A percentile compares a stretch with the other conserved stretches of the same genome.
phyloP scores from a whole-genome alignment of 495 filamentous ascomycete species.

The Xylaria nigripes region DNA sequence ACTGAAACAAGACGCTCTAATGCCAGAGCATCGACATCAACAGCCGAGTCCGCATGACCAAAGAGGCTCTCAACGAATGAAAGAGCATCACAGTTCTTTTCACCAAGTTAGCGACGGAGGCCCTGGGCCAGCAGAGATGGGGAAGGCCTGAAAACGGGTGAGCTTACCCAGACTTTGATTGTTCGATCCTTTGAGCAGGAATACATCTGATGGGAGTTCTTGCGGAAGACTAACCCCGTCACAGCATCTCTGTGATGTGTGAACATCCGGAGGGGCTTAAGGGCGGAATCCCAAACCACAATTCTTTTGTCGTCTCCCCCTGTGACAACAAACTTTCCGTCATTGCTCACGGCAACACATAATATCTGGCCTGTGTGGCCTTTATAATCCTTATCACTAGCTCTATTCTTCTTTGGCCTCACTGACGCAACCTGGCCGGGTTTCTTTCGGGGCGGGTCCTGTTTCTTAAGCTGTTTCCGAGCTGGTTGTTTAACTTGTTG shows the following conservation, averaged over 20 bases:
- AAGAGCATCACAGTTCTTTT: constrained; percentile 59
- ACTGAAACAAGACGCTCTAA: constrained; percentile 86
- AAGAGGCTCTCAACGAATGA: constrained; percentile 94
- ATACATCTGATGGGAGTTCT: constrained; percentile 87
- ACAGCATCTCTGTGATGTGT: constrained; percentile 87
- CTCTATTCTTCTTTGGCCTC: constrained; percentile 55
- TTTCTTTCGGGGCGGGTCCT: constrained; percentile 55
- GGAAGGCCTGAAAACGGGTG: neutral
- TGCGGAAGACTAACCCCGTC: constrained; percentile 72
- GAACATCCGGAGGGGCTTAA: constrained; percentile 74
- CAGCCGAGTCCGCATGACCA: constrained; percentile 86
- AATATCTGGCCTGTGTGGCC: constrained; percentile 73
- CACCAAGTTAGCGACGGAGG: constrained; percentile 17
- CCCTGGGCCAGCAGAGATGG: neutral
- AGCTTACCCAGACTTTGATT: constrained; percentile 52
- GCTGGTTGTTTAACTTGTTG: constrained; percentile 46
- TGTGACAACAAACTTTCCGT: constrained; percentile 84
- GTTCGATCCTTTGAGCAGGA: constrained; percentile 82
- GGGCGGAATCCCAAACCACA: constrained; percentile 77
- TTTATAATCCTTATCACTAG: constrained; percentile 54
- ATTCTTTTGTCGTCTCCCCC: constrained; percentile 75
- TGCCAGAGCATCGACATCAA: constrained; percentile 71
- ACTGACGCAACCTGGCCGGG: constrained; percentile 63
- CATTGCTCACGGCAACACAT: constrained; percentile 74
- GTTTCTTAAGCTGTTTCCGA: constrained; percentile 53